phyloP scores from a whole-genome alignment of 352 stramenopile genomes.

The Phytophthora podocarpi region DNA sequence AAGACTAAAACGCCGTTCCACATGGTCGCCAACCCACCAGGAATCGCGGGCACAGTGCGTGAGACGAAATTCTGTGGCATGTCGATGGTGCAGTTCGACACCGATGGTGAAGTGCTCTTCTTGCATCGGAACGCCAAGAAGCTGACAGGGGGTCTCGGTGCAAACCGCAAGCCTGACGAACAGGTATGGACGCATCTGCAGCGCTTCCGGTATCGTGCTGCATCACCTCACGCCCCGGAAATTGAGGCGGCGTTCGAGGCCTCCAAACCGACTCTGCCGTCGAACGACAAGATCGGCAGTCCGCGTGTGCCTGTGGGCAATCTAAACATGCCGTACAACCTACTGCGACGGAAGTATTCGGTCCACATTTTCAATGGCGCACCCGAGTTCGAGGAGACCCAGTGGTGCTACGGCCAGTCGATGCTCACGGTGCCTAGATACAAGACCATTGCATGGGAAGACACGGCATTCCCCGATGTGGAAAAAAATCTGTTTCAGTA shows the following conservation, averaged over 20 bases:
- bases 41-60: constrained; percentile 38
- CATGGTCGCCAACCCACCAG: constrained; percentile 53
- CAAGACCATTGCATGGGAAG: constrained; percentile 41
- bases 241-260: constrained; percentile 13
- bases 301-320: constrained; percentile 11
- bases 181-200: constrained; percentile 47
- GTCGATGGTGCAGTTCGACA: constrained; percentile 53
- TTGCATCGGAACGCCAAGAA: constrained; percentile 60
- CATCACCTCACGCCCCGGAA: constrained; percentile 13
- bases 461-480: constrained; percentile 33
- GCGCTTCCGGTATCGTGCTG: constrained; percentile 37
- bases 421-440: constrained; percentile 24
- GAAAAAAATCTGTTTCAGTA: constrained; percentile 43
- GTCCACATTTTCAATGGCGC: constrained; percentile 48
- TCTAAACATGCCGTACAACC: constrained; percentile 30
- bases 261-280: not conserved
- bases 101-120: constrained; percentile 46
- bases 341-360: constrained; percentile 42
- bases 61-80: constrained; percentile 58
- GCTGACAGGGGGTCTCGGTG: constrained; percentile 24
- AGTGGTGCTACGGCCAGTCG: constrained; percentile 55
- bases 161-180: constrained; percentile 13
- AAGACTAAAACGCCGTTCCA: constrained; percentile 51
- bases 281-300: constrained; percentile 17
- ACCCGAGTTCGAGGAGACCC: constrained; percentile 37